These are phyloP conservation scores for Litsea cubeba DNA, from an alignment of 164 flowering plant genomes.

Conservation along the genomic window DNA sequence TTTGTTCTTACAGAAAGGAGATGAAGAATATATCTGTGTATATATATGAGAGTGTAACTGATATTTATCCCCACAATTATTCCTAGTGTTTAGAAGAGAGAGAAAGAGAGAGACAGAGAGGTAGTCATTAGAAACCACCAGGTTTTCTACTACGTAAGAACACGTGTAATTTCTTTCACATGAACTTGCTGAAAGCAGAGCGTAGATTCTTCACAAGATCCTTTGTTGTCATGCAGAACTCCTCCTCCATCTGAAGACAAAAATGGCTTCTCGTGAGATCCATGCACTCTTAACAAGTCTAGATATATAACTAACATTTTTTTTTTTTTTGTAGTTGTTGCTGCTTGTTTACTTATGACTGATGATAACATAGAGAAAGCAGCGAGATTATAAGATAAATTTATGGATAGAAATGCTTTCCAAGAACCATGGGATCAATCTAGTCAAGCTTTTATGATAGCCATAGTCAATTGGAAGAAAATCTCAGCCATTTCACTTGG, in stretches of 20 bases:
- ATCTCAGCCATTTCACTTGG: too few species aligned
- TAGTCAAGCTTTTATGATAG: too few species aligned
- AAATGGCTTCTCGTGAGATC: not conserved
- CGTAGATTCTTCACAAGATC: constrained; percentile 51
- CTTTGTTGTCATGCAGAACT: constrained; percentile 40
- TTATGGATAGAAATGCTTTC: too few species aligned
- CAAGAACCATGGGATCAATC: too few species aligned
- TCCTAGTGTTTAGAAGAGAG: constrained; percentile 5
- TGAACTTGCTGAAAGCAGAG: constrained; percentile 15
- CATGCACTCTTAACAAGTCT: not conserved
- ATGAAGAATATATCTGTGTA: not conserved
- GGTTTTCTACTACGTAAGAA: not conserved
- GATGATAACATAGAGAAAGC: too few species aligned
- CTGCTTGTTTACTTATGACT: too few species aligned
- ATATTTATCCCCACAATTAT: constrained; percentile 2
- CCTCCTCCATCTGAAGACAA: constrained; percentile 58
- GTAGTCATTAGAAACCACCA: not conserved
- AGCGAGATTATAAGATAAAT: too few species aligned
- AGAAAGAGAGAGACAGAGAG: not conserved
- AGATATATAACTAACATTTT: too few species aligned
- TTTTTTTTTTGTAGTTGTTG: too few species aligned
- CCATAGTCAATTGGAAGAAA: too few species aligned
- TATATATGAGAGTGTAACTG: not conserved
- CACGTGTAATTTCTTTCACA: constrained; percentile 9
- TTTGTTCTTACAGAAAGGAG: constrained; percentile 7